Base-by-base conservation (phyloP, 306 rosid species). In the Malus sylvestris region DNA sequence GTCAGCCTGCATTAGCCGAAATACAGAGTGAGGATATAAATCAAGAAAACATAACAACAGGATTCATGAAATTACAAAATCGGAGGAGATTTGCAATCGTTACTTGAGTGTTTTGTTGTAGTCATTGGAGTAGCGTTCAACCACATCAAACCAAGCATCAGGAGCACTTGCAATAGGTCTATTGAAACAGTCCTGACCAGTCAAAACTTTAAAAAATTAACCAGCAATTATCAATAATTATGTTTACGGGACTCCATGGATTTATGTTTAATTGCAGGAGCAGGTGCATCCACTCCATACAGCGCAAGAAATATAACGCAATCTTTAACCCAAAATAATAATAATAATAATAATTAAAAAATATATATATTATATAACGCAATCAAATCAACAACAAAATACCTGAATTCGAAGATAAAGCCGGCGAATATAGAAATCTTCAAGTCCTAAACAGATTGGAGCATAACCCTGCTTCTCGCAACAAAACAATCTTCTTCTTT, bases 61-160 rank as follows among this genome's bases (percentile, higher is more conserved):
- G 22, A 51, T 52, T 11, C 11, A 71, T 45, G 19, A 22, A 55
- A 22, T n/a, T 23, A n/a, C 6, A 1, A 70, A 45, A 29, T 14
- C 33, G 16, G 15, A 63, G 49, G 53, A 49, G 1, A 22, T 14
- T 7, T 10, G 44, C 18, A 61, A 61, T 30, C 40, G 73, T 69
- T 72, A 86, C 98, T 87, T 90, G 18, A 95, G 83, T 13, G 97
- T 95, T 90, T 92, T 92, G 86, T 95, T 95, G 80, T 76, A 85
- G 83, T 95, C 98, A 76, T 92, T 89, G 25, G 98, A 95, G 88
- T 65, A 77, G 78, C 98, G 98, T 70, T 95, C 98, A 0, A 95
- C 97, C 67, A 95, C 97, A 84, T 95, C 97, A 85, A 95, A 85
- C 98, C 98, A 95, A 71, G 98, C 89, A 79, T 95, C 97, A 38